These are phyloP conservation scores for Domatiomyces globalis DNA, from an alignment of 2,329 filamentous ascomycete species.

Conservation along the genomic window DNA sequence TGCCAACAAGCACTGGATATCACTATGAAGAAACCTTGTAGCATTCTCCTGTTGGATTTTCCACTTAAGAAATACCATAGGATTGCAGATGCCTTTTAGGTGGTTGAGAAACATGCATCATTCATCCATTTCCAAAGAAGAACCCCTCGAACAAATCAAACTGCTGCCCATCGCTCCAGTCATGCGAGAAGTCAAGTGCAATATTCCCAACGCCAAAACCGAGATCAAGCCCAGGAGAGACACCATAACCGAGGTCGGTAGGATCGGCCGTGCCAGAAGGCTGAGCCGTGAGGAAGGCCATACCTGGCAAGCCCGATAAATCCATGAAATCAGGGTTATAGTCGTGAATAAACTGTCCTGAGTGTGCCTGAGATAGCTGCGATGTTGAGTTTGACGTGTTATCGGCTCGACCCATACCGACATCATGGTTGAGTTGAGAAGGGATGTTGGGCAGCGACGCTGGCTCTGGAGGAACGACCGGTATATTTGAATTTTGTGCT, in stretches of 20 bases:
- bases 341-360: constrained; percentile 12
- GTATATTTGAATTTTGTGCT: constrained; percentile 4
- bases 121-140: constrained; percentile 35
- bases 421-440: constrained; percentile 8
- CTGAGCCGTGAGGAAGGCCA: constrained; percentile 19
- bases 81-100: neutral
- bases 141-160: constrained; percentile 42
- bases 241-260: constrained; percentile 22
- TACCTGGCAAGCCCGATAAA: constrained; percentile 6
- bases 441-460: constrained; percentile 7
- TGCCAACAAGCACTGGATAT: neutral
- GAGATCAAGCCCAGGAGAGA: constrained; percentile 8
- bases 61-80: neutral
- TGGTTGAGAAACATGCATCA: neutral
- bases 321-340: constrained; percentile 18
- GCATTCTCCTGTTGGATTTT: neutral
- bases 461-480: constrained; percentile 1
- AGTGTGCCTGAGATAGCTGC: neutral
- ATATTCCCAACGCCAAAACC: constrained; percentile 29
- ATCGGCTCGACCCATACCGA: constrained; percentile 3
- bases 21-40: neutral
- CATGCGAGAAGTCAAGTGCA: constrained; percentile 28
- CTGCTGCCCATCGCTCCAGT: constrained; percentile 33
- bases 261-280: constrained; percentile 12
- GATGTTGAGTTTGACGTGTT: neutral